A percentile compares a stretch with the other conserved stretches of the same genome.
These are phyloP conservation scores for Cercospora berteroae DNA, from an alignment of 2,329 filamentous ascomycete genomes.

Conservation along the genomic window DNA sequence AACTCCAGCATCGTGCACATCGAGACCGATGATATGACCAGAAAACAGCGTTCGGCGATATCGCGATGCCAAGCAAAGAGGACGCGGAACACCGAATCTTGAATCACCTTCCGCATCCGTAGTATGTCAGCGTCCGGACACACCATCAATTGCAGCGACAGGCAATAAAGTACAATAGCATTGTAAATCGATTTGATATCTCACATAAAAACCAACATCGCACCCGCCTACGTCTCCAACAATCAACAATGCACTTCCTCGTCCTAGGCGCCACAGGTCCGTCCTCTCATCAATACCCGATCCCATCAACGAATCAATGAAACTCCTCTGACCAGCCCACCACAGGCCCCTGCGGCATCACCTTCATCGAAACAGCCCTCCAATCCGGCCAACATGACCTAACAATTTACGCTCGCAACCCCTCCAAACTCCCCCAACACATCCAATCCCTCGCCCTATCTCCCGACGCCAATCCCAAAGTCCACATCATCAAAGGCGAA, in stretches of 20 bases:
- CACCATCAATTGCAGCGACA: background rate
- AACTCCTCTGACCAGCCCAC: background rate
- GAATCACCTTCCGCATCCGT: slow-evolving; percentile 9
- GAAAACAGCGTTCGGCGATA: background rate
- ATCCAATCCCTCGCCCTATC: slow-evolving; percentile 7
- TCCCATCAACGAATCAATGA: background rate
- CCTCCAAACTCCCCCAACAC: slow-evolving; percentile 21
- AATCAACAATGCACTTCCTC: slow-evolving; percentile 23
- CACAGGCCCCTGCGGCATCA: slow-evolving; percentile 23
- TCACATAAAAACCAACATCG: background rate
- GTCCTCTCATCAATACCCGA: background rate
- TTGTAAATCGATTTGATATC: background rate
- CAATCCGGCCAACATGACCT: slow-evolving; percentile 18
- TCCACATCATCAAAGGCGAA: slow-evolving; percentile 21
- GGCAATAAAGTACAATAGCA: background rate
- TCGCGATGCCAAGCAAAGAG: background rate
- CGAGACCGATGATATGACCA: background rate
- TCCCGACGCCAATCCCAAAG: background rate
- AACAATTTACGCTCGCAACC: slow-evolving; percentile 27
- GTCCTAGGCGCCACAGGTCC: slow-evolving; percentile 26
- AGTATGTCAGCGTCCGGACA: background rate
- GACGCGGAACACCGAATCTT: slow-evolving; percentile 4
- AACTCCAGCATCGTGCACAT: background rate
- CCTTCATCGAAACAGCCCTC: slow-evolving; percentile 25
- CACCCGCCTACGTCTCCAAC: background rate